Evolutionary conservation across 805 yeast species (phyloP), one percentile per base, ranked within the genome.

Genomic region (baker's yeast (Saccharomyces cerevisiae)): DNA sequence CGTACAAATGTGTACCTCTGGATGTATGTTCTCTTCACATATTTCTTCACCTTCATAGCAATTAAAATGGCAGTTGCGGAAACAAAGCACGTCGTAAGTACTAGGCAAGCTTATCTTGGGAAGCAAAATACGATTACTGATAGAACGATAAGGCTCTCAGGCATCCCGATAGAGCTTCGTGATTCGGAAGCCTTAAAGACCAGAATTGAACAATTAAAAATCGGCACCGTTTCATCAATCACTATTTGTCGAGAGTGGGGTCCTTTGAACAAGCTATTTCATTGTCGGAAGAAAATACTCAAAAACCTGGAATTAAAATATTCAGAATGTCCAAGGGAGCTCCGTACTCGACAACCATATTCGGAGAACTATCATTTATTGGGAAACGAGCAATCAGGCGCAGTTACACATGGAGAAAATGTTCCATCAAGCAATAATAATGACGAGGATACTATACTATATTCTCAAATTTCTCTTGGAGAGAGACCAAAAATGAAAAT

Each of bases 211-310:
- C 78, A 79, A 9, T 73, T 92, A 41, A 84, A 85, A 29, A 84
- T 91, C 36, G 97, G 96, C 1, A 83, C 80, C 54, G 96, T 92
- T 1, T 79, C 84, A 27, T 78, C 85, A 0, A 79, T 91, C 8
- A 84, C 86, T 2, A 82, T 94, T 1, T 94, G 96, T 60, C 76
- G 89, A 56, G 94, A 92, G 66, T 94, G 98, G 97, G 79, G 79
- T 11, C 79, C 76, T 22, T 74, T 92, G 53, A 89, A 91, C 61
- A 64, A 69, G 49, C 71, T 94, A 17, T 86, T 85, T 68, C 78
- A 77, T 52, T 75, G 80, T 56, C 76, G 97, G 47, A 73, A 76
- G 41, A 58, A 67, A 21, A 70, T 87, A 2, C 61, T 91, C 4
- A 68, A 74, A 29, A 75, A 76, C 53, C 70, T 89, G 11, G 98